Evolutionary conservation across 1,139 yeast genomes (phyloP), one percentile per base, ranked within the genome.

Genomic region (Debaryomyces udenii): DNA sequence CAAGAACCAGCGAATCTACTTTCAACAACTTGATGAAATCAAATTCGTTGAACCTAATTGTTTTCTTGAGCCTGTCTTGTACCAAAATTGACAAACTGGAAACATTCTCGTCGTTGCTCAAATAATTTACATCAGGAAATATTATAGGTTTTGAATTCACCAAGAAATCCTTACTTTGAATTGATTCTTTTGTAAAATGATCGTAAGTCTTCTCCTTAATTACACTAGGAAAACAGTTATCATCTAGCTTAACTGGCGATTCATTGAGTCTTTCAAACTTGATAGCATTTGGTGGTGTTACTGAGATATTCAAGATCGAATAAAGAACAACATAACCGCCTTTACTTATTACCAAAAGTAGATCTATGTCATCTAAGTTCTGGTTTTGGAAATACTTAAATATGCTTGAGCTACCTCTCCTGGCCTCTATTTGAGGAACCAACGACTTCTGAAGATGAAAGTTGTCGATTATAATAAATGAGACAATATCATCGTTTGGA

Each of bases 381-480:
- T 50, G 23, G 13, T 37, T 45, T 26, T 52, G 44, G 23, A 55
- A 44, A 22, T 45, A 49, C 9, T 37, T 24, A 6, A 43, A 39
- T 17, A 45, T 17, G 3, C 42, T 41, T 2, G 48, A 38, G 4
- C 33, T 28, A 9, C 47, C 44, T 6, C 39, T 39, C 9, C 22
- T 38, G 1, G 20, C 30, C 9, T 38, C 30, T 24, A 49, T 23
- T 9, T 43, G 34, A 7, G 41, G 39, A 18, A 51, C 43, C 4
- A 68, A 33, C 1, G 66, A 43, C 31, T 64, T 59, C 22, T 51
- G 51, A 6, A 62, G 42, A 26, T 77, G 65, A 47, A 73, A 68
- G 51, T 78, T 82, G 52, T 87, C 95, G 3, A 87, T 60, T 1
- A 86, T 56, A 7, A 77, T 58, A 3, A 78, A 72, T 40, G 72